Base-by-base conservation (phyloP, 352 stramenopile species). In the Globisporangium camurandrum region DNA sequence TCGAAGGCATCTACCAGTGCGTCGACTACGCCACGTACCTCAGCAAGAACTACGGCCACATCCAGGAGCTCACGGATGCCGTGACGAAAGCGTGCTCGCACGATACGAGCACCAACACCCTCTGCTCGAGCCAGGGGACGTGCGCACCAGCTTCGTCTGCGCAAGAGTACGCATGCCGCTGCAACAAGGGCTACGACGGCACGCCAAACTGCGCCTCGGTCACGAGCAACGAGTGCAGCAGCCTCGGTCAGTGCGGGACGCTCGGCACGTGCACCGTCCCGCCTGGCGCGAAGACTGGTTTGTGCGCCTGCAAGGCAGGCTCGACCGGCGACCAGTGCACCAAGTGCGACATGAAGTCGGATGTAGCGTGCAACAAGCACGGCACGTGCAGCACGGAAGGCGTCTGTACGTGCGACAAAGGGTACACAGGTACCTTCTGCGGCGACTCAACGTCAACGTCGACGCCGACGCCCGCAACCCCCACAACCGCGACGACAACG, bases 1-100 rank as follows among this genome's bases (percentile, higher is more conserved):
- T 88, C 17, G 82, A 82, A 39, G 80, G 80, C 40, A 86, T 86
- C 41, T 88, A 91, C 62, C 67, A 86, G 59, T 91, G 80, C 49
- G 54, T 86, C 19, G 77, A 91, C 52, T 61, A 78, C 40, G 54
- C 64, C 33, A 84, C 86, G 56, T 88, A 78, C 59, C 58, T 84
- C 8, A 26, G 53, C 1, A 57, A 43, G 20, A 88, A 88, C 51
- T 72, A 71, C 34, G 71, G 69, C 24, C 63, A 81, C 65, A 65
- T 89, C 54, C 55, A 60, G 23, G 86, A 84, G 31, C 71, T 92
- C 51, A 88, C 77, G 11, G 46, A 67, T 23, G 72, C 66, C 6
- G 64, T 82, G 26, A 66, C 83, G 22, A 16, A 66, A 9, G 40
- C 73, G 22, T 92, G 81, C 30, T 67, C 67, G 14, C 81, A 73